Conservation (phyloP, 257 asterid genomes). For the Petrea volubilis region DNA sequence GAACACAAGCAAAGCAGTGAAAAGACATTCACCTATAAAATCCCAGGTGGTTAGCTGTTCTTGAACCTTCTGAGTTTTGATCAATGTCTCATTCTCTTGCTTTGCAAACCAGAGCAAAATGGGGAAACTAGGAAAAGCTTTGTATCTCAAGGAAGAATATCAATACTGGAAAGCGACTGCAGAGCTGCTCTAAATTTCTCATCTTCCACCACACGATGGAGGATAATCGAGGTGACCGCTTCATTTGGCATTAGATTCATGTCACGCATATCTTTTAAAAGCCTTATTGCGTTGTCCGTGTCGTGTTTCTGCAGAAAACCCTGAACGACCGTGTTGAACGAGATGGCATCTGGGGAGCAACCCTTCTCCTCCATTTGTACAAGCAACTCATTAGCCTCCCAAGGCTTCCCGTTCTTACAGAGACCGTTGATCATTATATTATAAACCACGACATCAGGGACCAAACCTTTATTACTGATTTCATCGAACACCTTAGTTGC, state of each 20-base stretch:
- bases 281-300: not conserved
- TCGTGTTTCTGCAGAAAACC: conserved; percentile 3
- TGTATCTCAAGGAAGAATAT: too few relatives aligned
- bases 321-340: not conserved
- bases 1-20: too few relatives aligned
- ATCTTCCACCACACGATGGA: not conserved
- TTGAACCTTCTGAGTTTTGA: too few relatives aligned
- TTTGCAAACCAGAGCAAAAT: too few relatives aligned
- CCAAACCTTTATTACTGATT: not conserved
- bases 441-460: not conserved
- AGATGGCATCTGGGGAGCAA: not conserved
- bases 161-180: not conserved
- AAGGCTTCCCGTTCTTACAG: not conserved
- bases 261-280: not conserved
- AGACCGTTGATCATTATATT: conserved; percentile 8
- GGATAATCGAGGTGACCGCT: not conserved
- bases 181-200: not conserved
- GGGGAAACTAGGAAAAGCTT: too few relatives aligned
- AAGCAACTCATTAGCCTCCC: not conserved
- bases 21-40: too few relatives aligned
- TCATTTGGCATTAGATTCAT: not conserved
- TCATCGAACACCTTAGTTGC: not conserved
- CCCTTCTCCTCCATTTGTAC: not conserved
- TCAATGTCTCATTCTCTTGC: too few relatives aligned
- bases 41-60: too few relatives aligned